phyloP scores from a whole-genome alignment of 192 early-diverging fungal species.

The Backusella tarrabulga region DNA sequence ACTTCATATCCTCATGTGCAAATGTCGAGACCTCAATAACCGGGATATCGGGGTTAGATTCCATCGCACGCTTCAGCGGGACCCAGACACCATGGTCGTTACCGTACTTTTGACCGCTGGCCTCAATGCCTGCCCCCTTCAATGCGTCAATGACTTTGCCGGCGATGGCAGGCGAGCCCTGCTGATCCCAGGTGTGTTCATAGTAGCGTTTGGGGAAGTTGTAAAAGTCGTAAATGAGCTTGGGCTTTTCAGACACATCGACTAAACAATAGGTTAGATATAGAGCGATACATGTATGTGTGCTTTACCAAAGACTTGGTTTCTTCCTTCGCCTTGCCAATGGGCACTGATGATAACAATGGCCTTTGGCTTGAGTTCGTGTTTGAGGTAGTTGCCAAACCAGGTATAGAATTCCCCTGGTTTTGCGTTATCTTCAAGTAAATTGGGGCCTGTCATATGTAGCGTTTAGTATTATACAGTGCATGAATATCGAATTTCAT shows the following conservation, averaged over 20 bases:
- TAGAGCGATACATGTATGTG: background rate
- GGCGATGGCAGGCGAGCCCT: constrained; percentile 52
- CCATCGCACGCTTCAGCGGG: constrained; percentile 60
- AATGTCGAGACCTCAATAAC: constrained; percentile 66
- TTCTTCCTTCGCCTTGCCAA: constrained; percentile 53
- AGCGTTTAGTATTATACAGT: no score
- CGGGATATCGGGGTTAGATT: constrained; percentile 52
- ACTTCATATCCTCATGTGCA: constrained; percentile 49
- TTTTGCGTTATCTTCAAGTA: constrained; percentile 31
- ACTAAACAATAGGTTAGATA: constrained; percentile 19
- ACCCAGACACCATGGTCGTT: constrained; percentile 76
- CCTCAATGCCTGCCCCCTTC: constrained; percentile 39
- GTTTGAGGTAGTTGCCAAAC: constrained; percentile 40
- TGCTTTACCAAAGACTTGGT: constrained; percentile 41
- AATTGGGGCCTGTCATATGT: constrained; percentile 24
- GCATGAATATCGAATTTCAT: no score
- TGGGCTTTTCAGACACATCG: constrained; percentile 43
- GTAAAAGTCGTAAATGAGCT: constrained; percentile 68
- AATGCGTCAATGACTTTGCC: constrained; percentile 49
- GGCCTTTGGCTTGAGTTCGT: constrained; percentile 54
- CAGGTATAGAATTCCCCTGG: constrained; percentile 34
- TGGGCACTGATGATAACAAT: constrained; percentile 68
- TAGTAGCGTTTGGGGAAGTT: constrained; percentile 61
- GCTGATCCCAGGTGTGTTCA: constrained; percentile 56
- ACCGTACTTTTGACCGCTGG: constrained; percentile 50